Conservation (phyloP, 139 green algal species). For the Volvox reticuliferus region DNA sequence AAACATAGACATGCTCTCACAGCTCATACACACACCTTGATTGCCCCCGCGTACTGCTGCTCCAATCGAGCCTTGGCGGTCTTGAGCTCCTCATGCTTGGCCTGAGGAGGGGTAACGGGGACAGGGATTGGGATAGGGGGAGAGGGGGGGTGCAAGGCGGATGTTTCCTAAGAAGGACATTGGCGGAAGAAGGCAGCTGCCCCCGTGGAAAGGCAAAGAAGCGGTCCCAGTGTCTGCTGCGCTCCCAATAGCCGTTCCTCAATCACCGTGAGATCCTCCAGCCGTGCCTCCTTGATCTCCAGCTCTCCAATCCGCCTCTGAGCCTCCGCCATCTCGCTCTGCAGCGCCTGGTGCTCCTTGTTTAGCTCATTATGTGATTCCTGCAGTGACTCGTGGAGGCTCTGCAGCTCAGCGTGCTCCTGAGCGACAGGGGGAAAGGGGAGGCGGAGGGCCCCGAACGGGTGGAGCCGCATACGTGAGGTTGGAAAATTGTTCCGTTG, state of each 20-base stretch:
- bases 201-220: no score
- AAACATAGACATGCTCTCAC: no score
- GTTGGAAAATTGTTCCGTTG: no score
- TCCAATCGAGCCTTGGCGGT: neutral
- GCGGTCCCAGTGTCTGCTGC: no score
- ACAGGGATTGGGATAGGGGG: neutral
- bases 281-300: constrained; percentile 7
- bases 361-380: neutral
- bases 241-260: neutral
- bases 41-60: neutral
- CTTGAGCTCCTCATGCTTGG: neutral
- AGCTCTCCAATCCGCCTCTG: constrained; percentile 20
- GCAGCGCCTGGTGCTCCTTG: neutral
- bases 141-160: neutral
- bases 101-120: neutral
- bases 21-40: constrained; percentile 2
- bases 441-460: neutral
- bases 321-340: neutral
- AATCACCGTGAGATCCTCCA: constrained; percentile 33
- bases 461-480: no score
- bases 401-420: constrained; percentile 31
- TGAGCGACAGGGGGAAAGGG: neutral
- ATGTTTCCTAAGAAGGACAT: no score
- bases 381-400: neutral
- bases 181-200: no score